Conservation (phyloP, 306 rosid genomes). For the Psophocarpus tetragonolobus region DNA sequence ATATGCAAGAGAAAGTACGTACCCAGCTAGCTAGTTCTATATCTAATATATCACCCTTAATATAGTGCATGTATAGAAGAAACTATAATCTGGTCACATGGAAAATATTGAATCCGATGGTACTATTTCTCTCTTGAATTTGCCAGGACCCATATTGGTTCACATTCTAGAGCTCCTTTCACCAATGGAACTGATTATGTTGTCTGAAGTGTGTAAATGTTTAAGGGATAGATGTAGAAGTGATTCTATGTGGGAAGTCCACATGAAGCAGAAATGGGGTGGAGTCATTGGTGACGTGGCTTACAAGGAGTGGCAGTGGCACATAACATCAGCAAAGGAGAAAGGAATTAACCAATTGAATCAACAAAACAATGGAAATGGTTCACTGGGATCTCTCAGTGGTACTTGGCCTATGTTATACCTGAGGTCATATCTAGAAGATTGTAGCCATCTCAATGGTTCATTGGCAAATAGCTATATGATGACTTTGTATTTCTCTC, state of each 20-base stretch:
- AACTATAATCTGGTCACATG: no score
- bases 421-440: slow-evolving; percentile 43
- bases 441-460: slow-evolving; percentile 19
- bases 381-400: slow-evolving; percentile 42
- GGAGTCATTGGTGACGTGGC: slow-evolving; percentile 52
- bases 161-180: slow-evolving; percentile 61
- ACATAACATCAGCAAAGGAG: slow-evolving; percentile 40
- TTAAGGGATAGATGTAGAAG: slow-evolving; percentile 56
- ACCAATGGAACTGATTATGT: slow-evolving; percentile 48
- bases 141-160: slow-evolving; percentile 61
- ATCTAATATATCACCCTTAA: not conserved
- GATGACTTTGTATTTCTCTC: slow-evolving; percentile 61
- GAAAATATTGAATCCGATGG: slow-evolving; percentile 36
- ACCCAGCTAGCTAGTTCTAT: not conserved
- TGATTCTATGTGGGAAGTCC: slow-evolving; percentile 64
- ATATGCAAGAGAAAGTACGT: not conserved
- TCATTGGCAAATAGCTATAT: slow-evolving; percentile 39
- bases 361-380: slow-evolving; percentile 26
- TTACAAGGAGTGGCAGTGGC: slow-evolving; percentile 53
- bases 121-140: slow-evolving; percentile 49
- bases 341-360: slow-evolving; percentile 8
- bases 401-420: slow-evolving; percentile 39
- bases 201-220: slow-evolving; percentile 53
- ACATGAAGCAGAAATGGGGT: slow-evolving; percentile 61
- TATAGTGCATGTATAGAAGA: no score